Percentiles rank a stretch among this genome's conserved stretches.
phyloP scores from a whole-genome alignment of 2,329 filamentous ascomycete genomes.

The Penicillium sp. region DNA sequence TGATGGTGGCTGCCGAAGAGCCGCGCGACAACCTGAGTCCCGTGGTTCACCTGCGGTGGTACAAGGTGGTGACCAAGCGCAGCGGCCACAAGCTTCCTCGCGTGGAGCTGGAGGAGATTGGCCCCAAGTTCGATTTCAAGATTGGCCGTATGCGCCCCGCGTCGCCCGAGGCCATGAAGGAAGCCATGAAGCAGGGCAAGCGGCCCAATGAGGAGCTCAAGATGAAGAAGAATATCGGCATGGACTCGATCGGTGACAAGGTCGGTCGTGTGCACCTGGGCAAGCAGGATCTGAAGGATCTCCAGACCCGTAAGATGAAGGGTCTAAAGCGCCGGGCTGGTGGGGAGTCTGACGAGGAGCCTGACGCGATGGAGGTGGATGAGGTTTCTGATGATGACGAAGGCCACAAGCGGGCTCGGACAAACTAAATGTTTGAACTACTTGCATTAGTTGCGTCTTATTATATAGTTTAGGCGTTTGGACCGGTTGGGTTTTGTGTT shows the following conservation, averaged over 20 bases:
- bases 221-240: slow-evolving; percentile 95
- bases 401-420: slow-evolving; percentile 32
- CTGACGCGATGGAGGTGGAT: slow-evolving; percentile 48
- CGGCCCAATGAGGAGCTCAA: slow-evolving; percentile 50
- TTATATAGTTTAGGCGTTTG: slow-evolving; percentile 24
- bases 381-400: slow-evolving; percentile 37
- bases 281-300: slow-evolving; percentile 76
- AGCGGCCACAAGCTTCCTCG: slow-evolving; percentile 81
- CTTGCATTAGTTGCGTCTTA: slow-evolving; percentile 19
- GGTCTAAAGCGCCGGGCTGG: slow-evolving; percentile 80
- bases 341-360: slow-evolving; percentile 49
- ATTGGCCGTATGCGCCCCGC: slow-evolving; percentile 64
- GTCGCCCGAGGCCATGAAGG: slow-evolving; percentile 69
- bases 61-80: slow-evolving; percentile 79
- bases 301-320: slow-evolving; percentile 99
- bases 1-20: slow-evolving; percentile 75
- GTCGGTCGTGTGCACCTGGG: slow-evolving; percentile 86
- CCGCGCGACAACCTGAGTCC: slow-evolving; percentile 40
- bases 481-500: slow-evolving; percentile 24
- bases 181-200: slow-evolving; percentile 82
- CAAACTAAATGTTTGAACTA: slow-evolving; percentile 21
- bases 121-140: slow-evolving; percentile 86
- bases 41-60: slow-evolving; percentile 65
- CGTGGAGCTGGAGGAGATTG: slow-evolving; percentile 92
- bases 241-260: slow-evolving; percentile 92